These are phyloP conservation scores for Amanita muscaria DNA, from an alignment of 768 basidiomycete species.

Conservation along the genomic window DNA sequence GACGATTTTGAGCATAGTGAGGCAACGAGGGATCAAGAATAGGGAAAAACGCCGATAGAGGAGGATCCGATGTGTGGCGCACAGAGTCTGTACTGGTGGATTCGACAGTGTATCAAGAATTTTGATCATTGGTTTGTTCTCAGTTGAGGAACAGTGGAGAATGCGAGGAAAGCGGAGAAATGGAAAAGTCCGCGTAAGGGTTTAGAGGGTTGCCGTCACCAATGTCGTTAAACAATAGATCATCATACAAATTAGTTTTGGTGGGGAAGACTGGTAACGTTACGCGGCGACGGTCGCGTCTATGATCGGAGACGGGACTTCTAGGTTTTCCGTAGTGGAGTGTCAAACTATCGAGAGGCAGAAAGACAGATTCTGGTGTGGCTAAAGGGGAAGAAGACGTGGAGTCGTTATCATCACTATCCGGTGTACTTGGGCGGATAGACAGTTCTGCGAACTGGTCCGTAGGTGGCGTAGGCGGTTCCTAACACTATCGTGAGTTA, in stretches of 20 bases:
- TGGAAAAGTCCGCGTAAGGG: constrained; percentile 30
- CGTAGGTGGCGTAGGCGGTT: constrained; percentile 25
- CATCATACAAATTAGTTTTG: constrained; percentile 37
- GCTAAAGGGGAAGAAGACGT: constrained; percentile 50
- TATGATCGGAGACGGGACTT: constrained; percentile 19
- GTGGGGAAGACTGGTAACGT: constrained; percentile 26
- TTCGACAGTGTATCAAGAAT: no score
- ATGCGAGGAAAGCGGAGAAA: constrained; percentile 34
- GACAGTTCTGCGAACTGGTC: constrained; percentile 47
- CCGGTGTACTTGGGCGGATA: constrained; percentile 28
- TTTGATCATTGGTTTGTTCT: no score
- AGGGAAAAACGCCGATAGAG: no score
- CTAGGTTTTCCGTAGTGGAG: constrained; percentile 25
- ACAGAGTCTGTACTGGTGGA: no score
- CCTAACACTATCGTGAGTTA: constrained; percentile 9
- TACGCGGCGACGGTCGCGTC: constrained; percentile 21
- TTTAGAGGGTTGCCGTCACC: constrained; percentile 17
- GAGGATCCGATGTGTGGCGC: no score
- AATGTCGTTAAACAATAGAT: constrained; percentile 26
- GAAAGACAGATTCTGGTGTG: constrained; percentile 38
- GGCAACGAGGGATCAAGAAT: no score
- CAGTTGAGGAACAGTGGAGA: constrained; percentile 42
- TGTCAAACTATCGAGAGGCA: constrained; percentile 30
- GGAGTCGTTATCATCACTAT: constrained; percentile 32
- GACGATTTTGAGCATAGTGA: no score